Base-by-base conservation (phyloP, 2,329 filamentous ascomycete genomes). In the Aspergillus sp. region DNA sequence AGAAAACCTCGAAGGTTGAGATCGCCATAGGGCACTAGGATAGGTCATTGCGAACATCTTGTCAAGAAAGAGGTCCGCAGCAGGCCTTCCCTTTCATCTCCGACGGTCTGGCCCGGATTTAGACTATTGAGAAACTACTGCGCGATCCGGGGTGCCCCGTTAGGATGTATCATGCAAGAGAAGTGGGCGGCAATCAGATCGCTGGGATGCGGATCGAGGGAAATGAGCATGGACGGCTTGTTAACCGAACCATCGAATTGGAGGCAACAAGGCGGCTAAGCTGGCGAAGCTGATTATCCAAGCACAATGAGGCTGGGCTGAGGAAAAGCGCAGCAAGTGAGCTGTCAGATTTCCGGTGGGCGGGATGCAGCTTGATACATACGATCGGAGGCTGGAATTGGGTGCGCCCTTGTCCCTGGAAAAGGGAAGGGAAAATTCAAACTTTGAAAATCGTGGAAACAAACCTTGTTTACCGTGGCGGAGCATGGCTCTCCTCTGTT, bases 321-420 rank as follows among this genome's bases (percentile, higher is more conserved):
- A 15, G 13, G 27, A 37, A 45, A 30, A 30, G 27, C 27, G 27
- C 9, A 30, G 27, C 9, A 30, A 45, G 39, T 60, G 57, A 60
- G 34, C 45, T 57, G 50, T 60, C 58, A 60, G 45, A 51, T 60
- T 30, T 30, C 27, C 27, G 9, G 27, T 30, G 27, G 37, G 15
- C n/a, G 44, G 39, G 39, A 51, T 30, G 27, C 27, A 30, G 27
- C 46, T 54, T 45, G 58, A 60, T 60, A 57, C 50, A 60, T 60
- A 48, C 46, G 49, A 51, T 57, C 17, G 49, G 50, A 54, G 49
- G 49, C 49, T 46, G 44, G 44, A 46, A 39, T 39, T 30, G 44
- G 44, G 30, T 40, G 48, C 15, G 13, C 30, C 27, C 30, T 20
- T 54, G 51, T 15, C 22, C 20, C 40, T 33, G 13, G 44, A 11